Base-by-base conservation (phyloP, 73 alveolate species). In the Paramecium sexaurelia region DNA sequence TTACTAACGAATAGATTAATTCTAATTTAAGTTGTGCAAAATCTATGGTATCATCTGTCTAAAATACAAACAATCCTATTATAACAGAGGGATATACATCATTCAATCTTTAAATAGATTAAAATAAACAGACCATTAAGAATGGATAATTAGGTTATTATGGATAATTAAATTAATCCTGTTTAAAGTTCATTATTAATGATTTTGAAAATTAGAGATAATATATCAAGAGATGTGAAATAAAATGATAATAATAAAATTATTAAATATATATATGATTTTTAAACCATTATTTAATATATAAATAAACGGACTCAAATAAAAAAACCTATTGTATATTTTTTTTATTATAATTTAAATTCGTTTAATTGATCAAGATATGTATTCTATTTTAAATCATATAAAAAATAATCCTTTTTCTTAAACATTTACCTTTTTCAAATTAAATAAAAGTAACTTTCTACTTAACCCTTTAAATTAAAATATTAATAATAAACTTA, bases 21-120 rank as follows among this genome's bases (percentile, higher is more conserved):
- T 8, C 75, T 78, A 36, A 73, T 36, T 36, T 10, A 5, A 39
- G 66, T 36, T 73, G 83, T 13, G 43, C 67, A 36, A 78, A 78
- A 78, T 78, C 90, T 7, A 43, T 78, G 43, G 90, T 78, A 17
- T 78, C 90, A 39, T 78, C 90, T 24, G 36, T 78, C 13, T 24
- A 78, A 39, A 41, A 78, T 29, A 15, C 39, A 9, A 39, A 26
- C 6, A 29, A 20, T 13, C 27, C 73, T 5, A 37, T 78, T 9
- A 78, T 78, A 7, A 39, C 13, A 4, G 90, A 78, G 15, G 90
- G 90, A 7, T 45, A 41, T 9, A 43, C 55, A 10, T 13, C 41
- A 19, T 78, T 37, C 55, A 37, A 22, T 24, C 55, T 78, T 0
- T 11, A 78, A n/a, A 29, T 78, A 13, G 27, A 78, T 2, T 17